phyloP scores from a whole-genome alignment of 805 yeast genomes.

The Kodamaea restingae region DNA sequence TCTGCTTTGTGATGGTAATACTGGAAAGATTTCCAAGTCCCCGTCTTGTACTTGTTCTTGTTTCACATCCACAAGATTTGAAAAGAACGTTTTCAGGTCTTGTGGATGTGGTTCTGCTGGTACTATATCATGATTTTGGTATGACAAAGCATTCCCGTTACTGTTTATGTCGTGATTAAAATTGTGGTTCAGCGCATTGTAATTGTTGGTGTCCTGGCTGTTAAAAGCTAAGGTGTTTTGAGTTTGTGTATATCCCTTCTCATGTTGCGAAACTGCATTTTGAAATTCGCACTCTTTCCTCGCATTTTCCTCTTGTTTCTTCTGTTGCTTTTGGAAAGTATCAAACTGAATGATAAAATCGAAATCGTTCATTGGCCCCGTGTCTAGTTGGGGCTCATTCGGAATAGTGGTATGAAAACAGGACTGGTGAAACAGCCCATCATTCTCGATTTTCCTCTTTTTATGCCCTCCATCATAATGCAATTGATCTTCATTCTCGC shows the following conservation, averaged over 20 bases:
- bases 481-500: conserved; percentile 5
- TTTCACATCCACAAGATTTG: too few relatives aligned
- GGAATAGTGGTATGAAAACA: conserved; percentile 45
- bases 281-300: too few relatives aligned
- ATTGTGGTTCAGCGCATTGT: too few relatives aligned
- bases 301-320: neutral
- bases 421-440: conserved; percentile 31
- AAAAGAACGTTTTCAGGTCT: neutral
- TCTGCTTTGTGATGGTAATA: conserved; percentile 2
- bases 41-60: neutral
- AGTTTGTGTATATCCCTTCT: neutral
- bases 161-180: too few relatives aligned
- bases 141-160: too few relatives aligned
- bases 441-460: conserved; percentile 6
- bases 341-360: conserved; percentile 37
- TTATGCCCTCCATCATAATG: conserved; percentile 1
- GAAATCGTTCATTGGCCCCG: conserved; percentile 26
- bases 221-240: too few relatives aligned
- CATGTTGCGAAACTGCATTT: too few relatives aligned
- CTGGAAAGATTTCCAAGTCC: neutral
- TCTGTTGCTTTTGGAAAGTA: conserved; percentile 20
- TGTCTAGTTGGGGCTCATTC: conserved; percentile 11
- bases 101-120: too few relatives aligned
- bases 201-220: too few relatives aligned
- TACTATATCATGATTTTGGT: too few relatives aligned